Evolutionary conservation across 2,329 filamentous ascomycete species (phyloP), one percentile per base, ranked within the genome.

Genomic region (Herpomyces periplanetae): DNA sequence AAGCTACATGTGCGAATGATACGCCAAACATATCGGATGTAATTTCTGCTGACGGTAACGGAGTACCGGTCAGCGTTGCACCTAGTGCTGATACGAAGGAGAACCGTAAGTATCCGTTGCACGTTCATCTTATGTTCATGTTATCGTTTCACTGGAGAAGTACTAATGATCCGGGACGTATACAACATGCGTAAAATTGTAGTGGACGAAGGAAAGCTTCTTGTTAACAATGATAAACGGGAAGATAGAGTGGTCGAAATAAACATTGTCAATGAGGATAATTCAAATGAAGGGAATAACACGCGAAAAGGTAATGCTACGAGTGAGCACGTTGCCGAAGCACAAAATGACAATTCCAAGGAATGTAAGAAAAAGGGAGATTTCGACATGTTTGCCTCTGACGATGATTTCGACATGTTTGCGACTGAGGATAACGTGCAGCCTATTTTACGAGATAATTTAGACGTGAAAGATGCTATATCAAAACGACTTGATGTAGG

Each of bases 321-420:
- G n/a, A n/a, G n/a, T n/a, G n/a, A n/a, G n/a, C n/a, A n/a, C 19
- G 26, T 24, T 6, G 10, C 6, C 10, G 5, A 17, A 12, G 5
- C 17, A 10, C 5, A 9, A 10, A 17, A 38, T 27, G 28, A 41
- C 30, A 30, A 42, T 17, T 28, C 24, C 9, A 30, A 34, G 16
- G 27, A 37, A 13, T 31, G 38, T 19, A 44, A 48, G 29, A 27
- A 39, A 8, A 45, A 44, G 26, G 47, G 49, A 23, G 44, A 48
- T 8, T 49, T 50, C 25, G 54, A 59, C 31, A 59, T 60, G 51
- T 59, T 59, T 31, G 50, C 48, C 11, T 44, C 53, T 18, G 43
- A 46, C 21, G 42, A 54, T 5, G 51, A 60, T 12, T 53, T 57
- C 21, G 63, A 68, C 35, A 85, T 87, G 66, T 85, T 87, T 39